phyloP scores from a whole-genome alignment of 2,329 filamentous ascomycete genomes.

The Sclerotinia glacialis region DNA sequence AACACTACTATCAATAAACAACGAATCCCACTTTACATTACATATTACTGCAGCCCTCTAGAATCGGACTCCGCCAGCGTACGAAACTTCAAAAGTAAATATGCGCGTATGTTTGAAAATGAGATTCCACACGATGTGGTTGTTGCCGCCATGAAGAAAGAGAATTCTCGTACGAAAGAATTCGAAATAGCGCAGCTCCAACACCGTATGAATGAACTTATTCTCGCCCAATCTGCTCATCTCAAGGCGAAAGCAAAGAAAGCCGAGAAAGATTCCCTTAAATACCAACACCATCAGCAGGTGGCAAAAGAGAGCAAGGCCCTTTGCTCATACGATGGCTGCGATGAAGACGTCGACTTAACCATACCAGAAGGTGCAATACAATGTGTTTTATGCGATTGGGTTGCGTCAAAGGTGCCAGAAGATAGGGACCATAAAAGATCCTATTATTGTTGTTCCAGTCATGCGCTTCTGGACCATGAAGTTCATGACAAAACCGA shows the following conservation, averaged over 20 bases:
- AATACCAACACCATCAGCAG: slow-evolving; percentile 26
- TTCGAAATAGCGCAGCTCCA: slow-evolving; percentile 27
- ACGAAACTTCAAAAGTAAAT: slow-evolving; percentile 37
- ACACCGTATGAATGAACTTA: slow-evolving; percentile 30
- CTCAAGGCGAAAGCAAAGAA: slow-evolving; percentile 35
- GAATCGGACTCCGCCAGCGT: slow-evolving; percentile 29
- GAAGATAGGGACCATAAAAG: slow-evolving; percentile 25
- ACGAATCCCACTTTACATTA: slow-evolving; percentile 31
- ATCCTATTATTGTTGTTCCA: slow-evolving; percentile 33
- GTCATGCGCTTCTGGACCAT: slow-evolving; percentile 28
- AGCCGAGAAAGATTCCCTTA: slow-evolving; percentile 30
- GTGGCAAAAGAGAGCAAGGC: slow-evolving; percentile 21
- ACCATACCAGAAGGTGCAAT: slow-evolving; percentile 26
- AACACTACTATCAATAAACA: slow-evolving; percentile 29
- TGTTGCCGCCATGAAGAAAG: slow-evolving; percentile 32
- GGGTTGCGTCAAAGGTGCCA: slow-evolving; percentile 30
- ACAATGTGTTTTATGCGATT: slow-evolving; percentile 37
- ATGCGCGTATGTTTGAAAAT: slow-evolving; percentile 35
- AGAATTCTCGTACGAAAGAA: slow-evolving; percentile 29
- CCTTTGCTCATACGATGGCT: slow-evolving; percentile 30
- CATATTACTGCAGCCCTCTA: slow-evolving; percentile 33
- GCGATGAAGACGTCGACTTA: slow-evolving; percentile 32
- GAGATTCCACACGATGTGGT: slow-evolving; percentile 32
- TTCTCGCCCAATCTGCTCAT: slow-evolving; percentile 37
- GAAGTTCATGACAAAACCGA: slow-evolving; percentile 2